Percentiles rank a stretch among this genome's conserved stretches.
These are phyloP conservation scores for Cladosporium colombiae DNA, from an alignment of 2,329 filamentous ascomycete species.

Conservation along the genomic window DNA sequence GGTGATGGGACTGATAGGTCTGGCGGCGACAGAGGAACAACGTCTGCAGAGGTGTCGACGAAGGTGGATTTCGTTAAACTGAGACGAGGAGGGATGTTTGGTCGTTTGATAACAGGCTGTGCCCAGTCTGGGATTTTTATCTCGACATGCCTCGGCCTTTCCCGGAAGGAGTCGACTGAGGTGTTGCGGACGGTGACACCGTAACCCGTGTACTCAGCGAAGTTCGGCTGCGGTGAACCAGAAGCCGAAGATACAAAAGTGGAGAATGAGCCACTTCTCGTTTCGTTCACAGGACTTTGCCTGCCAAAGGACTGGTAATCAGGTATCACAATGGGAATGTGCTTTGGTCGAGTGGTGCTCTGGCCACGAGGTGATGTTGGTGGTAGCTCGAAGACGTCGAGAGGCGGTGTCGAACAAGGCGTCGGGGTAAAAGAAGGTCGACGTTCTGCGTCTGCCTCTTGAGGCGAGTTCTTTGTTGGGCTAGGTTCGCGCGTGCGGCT, in stretches of 20 bases:
- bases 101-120: constrained; percentile 43
- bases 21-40: constrained; percentile 33
- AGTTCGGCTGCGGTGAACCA: constrained; percentile 31
- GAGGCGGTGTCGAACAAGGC: constrained; percentile 15
- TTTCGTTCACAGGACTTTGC: constrained; percentile 20
- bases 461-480: constrained; percentile 6
- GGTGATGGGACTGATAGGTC: constrained; percentile 47
- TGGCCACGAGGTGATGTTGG: constrained; percentile 25
- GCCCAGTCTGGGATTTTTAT: constrained; percentile 51
- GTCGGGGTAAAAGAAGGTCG: constrained; percentile 3
- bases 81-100: constrained; percentile 37
- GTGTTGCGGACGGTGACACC: constrained; percentile 16
- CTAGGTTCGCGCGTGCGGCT: constrained; percentile 21
- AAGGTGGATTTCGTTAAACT: constrained; percentile 26
- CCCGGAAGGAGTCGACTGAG: constrained; percentile 18
- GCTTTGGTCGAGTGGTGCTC: constrained; percentile 39
- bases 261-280: constrained; percentile 22
- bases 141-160: constrained; percentile 48
- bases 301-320: constrained; percentile 37
- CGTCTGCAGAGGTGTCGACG: constrained; percentile 30
- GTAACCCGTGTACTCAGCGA: constrained; percentile 20
- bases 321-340: constrained; percentile 48
- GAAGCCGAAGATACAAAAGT: constrained; percentile 24
- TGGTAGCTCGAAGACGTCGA: constrained; percentile 24
- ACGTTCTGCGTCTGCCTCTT: background rate